These are phyloP conservation scores for Tilletia indica DNA, from an alignment of 1,284 basidiomycete species.

Conservation along the genomic window DNA sequence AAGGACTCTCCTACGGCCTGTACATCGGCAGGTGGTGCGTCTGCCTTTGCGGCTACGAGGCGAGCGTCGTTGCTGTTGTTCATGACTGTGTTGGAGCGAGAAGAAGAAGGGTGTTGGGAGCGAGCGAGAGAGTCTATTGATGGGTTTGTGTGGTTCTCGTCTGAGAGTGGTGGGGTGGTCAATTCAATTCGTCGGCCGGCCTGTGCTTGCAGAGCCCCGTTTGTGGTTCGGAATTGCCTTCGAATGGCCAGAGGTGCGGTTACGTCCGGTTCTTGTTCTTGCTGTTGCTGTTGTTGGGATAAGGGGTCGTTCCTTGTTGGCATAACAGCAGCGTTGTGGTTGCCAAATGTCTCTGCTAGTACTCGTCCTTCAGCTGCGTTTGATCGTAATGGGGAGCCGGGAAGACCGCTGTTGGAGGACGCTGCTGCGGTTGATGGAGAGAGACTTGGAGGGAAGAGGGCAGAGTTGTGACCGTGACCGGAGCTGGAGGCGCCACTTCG, in stretches of 20 bases:
- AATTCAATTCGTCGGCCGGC: constrained; percentile 31
- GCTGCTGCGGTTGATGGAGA: neutral
- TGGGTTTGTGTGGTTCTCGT: constrained; percentile 34
- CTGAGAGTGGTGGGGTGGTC: constrained; percentile 45
- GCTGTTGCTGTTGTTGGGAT: neutral
- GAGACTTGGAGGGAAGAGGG: neutral
- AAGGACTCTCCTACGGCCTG: neutral
- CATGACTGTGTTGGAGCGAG: neutral
- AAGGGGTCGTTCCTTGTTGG: neutral
- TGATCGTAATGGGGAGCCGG: neutral
- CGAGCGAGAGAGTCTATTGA: neutral
- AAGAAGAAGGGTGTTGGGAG: too few relatives aligned
- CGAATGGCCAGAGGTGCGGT: neutral
- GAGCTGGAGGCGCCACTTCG: constrained; percentile 34
- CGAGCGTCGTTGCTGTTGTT: neutral
- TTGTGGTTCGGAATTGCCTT: neutral
- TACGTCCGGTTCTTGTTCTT: too few relatives aligned
- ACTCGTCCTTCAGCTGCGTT: neutral
- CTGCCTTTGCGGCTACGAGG: neutral
- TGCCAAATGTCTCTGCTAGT: neutral
- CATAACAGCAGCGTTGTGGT: neutral
- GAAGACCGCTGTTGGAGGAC: neutral
- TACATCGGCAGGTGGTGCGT: constrained; percentile 9
- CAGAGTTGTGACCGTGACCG: constrained; percentile 12
- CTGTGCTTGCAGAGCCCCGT: constrained; percentile 4